These are phyloP conservation scores for Mucuna pruriens DNA, from an alignment of 306 rosid species.

Conservation along the genomic window DNA sequence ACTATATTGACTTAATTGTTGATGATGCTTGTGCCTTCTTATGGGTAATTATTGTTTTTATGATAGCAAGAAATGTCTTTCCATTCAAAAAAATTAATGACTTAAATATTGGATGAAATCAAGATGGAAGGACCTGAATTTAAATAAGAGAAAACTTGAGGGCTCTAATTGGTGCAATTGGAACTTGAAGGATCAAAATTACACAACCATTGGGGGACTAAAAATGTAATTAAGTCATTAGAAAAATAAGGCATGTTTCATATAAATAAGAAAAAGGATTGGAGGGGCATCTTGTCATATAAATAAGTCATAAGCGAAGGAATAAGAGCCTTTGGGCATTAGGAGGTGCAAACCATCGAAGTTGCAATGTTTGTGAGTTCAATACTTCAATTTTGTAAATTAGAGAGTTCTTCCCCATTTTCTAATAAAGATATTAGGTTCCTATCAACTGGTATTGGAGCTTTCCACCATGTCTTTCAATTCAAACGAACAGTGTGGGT, in stretches of 20 bases:
- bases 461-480: no score
- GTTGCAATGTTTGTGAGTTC: no score
- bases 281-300: neutral
- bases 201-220: neutral
- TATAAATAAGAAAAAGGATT: neutral
- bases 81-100: neutral
- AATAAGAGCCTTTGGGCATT: no score
- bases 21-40: neutral
- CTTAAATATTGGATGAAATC: neutral
- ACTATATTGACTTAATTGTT: neutral
- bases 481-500: no score
- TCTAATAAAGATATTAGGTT: no score
- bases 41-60: neutral
- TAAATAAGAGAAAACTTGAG: no score
- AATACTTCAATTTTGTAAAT: no score
- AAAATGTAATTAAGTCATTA: neutral
- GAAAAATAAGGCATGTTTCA: neutral
- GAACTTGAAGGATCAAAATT: neutral
- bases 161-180: no score
- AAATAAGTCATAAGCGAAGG: no score
- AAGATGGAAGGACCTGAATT: neutral
- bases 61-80: neutral
- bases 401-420: no score
- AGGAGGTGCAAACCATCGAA: no score
- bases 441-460: no score